Evolutionary conservation across 129 eudicot genomes (phyloP).

Genomic region (Escallonia herrerae): DNA sequence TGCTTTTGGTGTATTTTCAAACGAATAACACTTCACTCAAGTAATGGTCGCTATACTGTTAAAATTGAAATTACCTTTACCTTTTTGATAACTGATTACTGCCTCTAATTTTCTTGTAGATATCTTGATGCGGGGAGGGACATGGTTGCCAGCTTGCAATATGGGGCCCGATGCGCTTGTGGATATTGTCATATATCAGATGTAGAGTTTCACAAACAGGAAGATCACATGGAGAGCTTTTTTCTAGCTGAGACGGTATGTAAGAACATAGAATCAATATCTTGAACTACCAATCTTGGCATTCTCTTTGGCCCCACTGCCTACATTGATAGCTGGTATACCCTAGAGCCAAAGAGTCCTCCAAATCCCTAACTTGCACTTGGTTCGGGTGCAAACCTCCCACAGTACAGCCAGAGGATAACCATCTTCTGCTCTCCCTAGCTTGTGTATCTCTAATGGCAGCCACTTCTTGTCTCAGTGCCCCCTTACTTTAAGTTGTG

Average conservation of each 20-base stretch:
- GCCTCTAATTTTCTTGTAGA: constrained; percentile 22
- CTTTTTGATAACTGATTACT: neutral
- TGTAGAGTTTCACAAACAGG: constrained; percentile 87
- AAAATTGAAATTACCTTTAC: neutral
- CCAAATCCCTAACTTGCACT: too few species aligned
- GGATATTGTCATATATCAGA: constrained; percentile 97
- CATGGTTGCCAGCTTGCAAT: constrained; percentile 80
- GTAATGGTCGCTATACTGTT: neutral
- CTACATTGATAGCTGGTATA: too few species aligned
- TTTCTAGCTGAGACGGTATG: constrained; percentile 93
- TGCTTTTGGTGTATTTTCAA: neutral
- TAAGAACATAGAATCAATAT: neutral
- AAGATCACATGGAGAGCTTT: constrained; percentile 99
- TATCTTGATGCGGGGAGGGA: constrained; percentile 96
- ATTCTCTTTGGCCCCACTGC: too few species aligned
- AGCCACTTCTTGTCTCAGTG: too few species aligned
- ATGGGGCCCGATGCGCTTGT: constrained; percentile 90
- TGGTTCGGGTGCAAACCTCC: too few species aligned
- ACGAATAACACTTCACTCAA: neutral
- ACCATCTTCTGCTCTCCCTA: too few species aligned
- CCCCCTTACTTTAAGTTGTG: too few species aligned
- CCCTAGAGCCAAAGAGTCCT: too few species aligned
- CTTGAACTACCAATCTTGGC: too few species aligned
- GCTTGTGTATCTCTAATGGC: too few species aligned
- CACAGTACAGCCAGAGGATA: too few species aligned